Conservation (phyloP, 257 asterid genomes). For the Nyctanthes arbortristis region DNA sequence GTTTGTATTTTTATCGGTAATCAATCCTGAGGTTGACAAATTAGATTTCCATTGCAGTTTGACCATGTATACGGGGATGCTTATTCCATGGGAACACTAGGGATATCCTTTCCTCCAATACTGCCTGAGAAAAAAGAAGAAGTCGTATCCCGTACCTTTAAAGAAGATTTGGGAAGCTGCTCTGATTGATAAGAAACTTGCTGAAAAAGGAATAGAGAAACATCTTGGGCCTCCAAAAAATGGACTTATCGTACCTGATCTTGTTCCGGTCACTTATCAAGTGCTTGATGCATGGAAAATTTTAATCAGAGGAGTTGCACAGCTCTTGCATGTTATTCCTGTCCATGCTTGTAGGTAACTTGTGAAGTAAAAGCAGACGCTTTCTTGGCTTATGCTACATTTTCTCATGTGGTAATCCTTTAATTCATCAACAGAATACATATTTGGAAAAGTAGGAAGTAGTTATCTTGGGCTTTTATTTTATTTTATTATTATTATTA, state of each 20-base stretch:
- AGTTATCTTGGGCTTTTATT: slow-evolving; percentile 10
- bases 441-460: slow-evolving; percentile 10
- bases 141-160: slow-evolving; percentile 81
- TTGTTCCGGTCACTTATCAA: slow-evolving; percentile 71
- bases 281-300: slow-evolving; percentile 80
- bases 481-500: no score
- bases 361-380: neutral
- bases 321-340: slow-evolving; percentile 67
- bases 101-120: slow-evolving; percentile 50
- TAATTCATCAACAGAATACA: slow-evolving; percentile 1
- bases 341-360: slow-evolving; percentile 92
- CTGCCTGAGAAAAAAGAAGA: slow-evolving; percentile 82
- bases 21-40: slow-evolving; percentile 24
- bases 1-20: neutral
- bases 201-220: slow-evolving; percentile 86
- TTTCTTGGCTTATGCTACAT: slow-evolving; percentile 5
- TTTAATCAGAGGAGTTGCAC: slow-evolving; percentile 75
- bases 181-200: slow-evolving; percentile 80
- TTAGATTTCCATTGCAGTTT: slow-evolving; percentile 52
- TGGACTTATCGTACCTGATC: slow-evolving; percentile 64
- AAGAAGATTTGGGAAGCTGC: slow-evolving; percentile 70
- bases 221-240: slow-evolving; percentile 83
- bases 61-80: slow-evolving; percentile 25
- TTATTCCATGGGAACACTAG: slow-evolving; percentile 35
- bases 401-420: neutral